Base-by-base conservation (phyloP, 169 alveolate genomes). In the Perkinsus chesapeaki region DNA sequence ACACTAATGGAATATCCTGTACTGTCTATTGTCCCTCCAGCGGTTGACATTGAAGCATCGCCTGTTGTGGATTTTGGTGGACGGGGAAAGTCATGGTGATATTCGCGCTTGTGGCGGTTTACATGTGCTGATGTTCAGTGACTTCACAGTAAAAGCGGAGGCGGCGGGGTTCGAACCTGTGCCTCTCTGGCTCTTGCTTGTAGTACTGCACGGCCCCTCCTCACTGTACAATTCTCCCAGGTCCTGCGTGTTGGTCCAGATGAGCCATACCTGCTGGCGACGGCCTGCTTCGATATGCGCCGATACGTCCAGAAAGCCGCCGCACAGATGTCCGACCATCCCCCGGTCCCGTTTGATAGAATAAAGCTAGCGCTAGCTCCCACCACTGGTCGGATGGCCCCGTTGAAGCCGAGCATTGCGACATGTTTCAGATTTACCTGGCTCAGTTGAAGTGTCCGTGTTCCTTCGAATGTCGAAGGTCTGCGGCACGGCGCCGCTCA, bases 91-190 rank as follows among this genome's bases (percentile, higher is more conserved):
- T 60, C 82, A 20, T 60, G 82, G 82, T 60, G 82, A 60, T 27
- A 60, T 7, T 12, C 82, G 31, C 3, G 82, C 12, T 27, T 3
- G 7, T 60, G 31, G 82, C 82, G 3, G 82, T 7, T 20, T 27
- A 20, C 7, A 34, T 3, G 82, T 34, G 12, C 3, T 60, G 23
- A 20, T 7, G 12, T 60, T 60, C 82, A 60, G 82, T 34, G 82
- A 60, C 82, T 60, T 60, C 82, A 60, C 82, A 34, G 27, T 60
- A 1, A 60, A 60, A 16, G 82, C 82, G 82, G 82, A 16, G 31
- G 82, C 82, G 37, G 82, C 27, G 82, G 82, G 82, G 82, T 27
- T 60, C 82, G 82, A 60, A 60, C 82, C 82, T 60, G 82, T 60
- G 82, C 82, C 82, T 60, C 27, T 60, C 37, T 60, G 82, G 82